Conservation (phyloP, 2,329 filamentous ascomycete genomes). For the Cordyceps javanica region DNA sequence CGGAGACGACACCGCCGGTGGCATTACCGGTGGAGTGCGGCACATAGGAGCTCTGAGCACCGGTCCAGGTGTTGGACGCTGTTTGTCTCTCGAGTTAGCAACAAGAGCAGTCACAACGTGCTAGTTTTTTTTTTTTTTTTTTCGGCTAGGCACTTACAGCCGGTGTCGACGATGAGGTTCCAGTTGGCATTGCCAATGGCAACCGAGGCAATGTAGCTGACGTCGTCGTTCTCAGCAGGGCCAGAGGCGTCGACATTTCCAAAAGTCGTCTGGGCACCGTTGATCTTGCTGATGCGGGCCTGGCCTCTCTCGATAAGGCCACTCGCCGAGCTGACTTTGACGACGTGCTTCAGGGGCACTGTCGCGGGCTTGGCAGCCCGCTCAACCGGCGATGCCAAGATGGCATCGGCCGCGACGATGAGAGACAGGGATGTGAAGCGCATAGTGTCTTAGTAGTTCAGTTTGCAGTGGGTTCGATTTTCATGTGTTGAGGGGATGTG, state of each 20-base stretch:
- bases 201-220: conserved; percentile 22
- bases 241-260: conserved; percentile 15
- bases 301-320: conserved; percentile 20
- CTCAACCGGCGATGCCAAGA: conserved; percentile 21
- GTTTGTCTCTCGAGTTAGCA: neutral
- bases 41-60: conserved; percentile 5
- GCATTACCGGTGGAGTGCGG: conserved; percentile 10
- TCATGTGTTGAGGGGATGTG: neutral
- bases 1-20: conserved; percentile 19
- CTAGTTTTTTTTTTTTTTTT: too few species aligned
- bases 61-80: conserved; percentile 21
- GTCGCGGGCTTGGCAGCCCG: conserved; percentile 16
- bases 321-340: conserved; percentile 20
- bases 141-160: conserved; percentile 17
- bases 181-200: conserved; percentile 20
- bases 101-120: too few species aligned
- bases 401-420: conserved; percentile 16
- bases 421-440: conserved; percentile 1
- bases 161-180: conserved; percentile 24
- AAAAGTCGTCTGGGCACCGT: conserved; percentile 13
- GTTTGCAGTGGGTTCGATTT: neutral
- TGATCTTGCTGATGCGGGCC: conserved; percentile 20
- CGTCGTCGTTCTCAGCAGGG: conserved; percentile 22
- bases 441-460: neutral
- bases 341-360: conserved; percentile 19